phyloP scores from a whole-genome alignment of 1,139 yeast genomes.

The Saccharomyces hybrid region DNA sequence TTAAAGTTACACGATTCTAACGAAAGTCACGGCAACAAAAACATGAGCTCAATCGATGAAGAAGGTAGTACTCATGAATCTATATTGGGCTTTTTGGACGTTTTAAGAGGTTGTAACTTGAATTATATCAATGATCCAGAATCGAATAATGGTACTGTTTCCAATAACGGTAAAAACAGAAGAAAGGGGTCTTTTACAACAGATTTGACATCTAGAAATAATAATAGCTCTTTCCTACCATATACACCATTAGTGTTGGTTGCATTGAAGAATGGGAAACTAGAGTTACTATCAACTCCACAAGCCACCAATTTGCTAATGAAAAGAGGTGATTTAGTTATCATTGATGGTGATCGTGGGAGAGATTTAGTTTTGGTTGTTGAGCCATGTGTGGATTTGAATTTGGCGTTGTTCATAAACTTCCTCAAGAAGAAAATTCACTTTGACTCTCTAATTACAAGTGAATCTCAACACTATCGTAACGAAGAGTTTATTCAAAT shows the following conservation, averaged over 20 bases:
- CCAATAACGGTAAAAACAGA: conserved; percentile 1
- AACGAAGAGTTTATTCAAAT: conserved; percentile 24
- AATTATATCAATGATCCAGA: conserved; percentile 13
- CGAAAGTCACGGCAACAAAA: conserved; percentile 4
- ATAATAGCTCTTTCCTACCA: conserved; percentile 20
- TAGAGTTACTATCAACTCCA: conserved; percentile 77
- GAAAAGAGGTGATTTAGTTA: conserved; percentile 67
- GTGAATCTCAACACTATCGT: conserved; percentile 25
- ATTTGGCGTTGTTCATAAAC: conserved; percentile 76
- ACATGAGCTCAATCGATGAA: conserved; percentile 1
- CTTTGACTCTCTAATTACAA: conserved; percentile 31
- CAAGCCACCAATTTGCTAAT: conserved; percentile 47
- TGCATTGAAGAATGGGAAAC: conserved; percentile 78
- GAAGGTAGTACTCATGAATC: neutral
- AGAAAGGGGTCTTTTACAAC: neutral
- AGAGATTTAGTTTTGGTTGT: conserved; percentile 79
- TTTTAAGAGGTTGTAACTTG: conserved; percentile 21
- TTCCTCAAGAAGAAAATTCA: conserved; percentile 57
- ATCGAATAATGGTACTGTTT: neutral
- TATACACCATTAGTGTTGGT: conserved; percentile 52
- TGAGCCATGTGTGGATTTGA: conserved; percentile 56
- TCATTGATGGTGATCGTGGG: conserved; percentile 96
- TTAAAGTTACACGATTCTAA: conserved; percentile 2
- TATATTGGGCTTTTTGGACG: conserved; percentile 15
- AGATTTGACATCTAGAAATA: conserved; percentile 3